Base-by-base conservation (phyloP, 225 moss, liverwort and hornwort species). In the Physcomitrellopsis africana region DNA sequence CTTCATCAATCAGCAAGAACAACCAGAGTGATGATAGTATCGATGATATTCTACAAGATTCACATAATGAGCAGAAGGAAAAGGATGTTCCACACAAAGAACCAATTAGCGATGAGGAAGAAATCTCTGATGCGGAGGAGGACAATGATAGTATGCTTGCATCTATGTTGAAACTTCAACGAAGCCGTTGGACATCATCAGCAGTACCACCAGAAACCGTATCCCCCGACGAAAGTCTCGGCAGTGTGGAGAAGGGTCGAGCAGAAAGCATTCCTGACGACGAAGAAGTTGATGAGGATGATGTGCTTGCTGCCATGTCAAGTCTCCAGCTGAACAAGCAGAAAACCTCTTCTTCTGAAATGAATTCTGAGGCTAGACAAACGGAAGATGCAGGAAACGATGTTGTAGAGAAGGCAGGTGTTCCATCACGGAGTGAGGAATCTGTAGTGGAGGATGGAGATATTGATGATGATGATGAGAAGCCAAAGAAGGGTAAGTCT, bases 131-230 rank as follows among this genome's bases (percentile, higher is more conserved):
- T 53, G 61, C 19, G 27, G 80, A 73, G 46, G 76, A 49, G 11
- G 49, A 49, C 23, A 72, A 91, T 65, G 85, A 94, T 2, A 79
- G 37, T 29, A 64, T 92, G 75, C 82, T 87, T 57, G 84, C 85
- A 20, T 83, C 89, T 10, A 86, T 91, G 89, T 75, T 86, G 55
- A 84, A 72, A 22, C 82, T 80, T 69, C 78, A 81, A 57, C 72
- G 72, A 52, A 80, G 62, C 20, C 82, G 78, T 45, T 72, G 65
- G 67, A 67, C 54, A 64, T 54, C 66, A 63, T 54, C 66, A 63
- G 66, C 70, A 16, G 46, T 29, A 15, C 66, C 66, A 54, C 42
- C 60, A 22, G 81, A 81, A 53, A 16, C 46, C 4, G 49, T 65
- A 48, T 58, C 62, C 42, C 76, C 73, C 26, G 44, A 66, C 20